phyloP scores from a whole-genome alignment of 371 early-diverging fungal species.

The Mucor racemosus region DNA sequence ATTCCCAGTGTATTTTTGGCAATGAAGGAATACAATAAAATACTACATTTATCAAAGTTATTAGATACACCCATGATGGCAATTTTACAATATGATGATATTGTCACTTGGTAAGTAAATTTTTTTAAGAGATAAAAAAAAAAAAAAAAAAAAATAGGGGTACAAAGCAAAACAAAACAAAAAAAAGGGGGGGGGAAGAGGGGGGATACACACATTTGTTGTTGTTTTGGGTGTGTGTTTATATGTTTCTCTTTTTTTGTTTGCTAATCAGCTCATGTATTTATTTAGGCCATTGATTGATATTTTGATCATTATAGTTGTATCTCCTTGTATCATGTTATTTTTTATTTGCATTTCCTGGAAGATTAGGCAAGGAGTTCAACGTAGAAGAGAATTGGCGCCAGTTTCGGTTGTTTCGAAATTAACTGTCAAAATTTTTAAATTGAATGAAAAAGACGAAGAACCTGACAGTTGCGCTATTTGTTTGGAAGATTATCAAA shows the following conservation, averaged over 20 bases:
- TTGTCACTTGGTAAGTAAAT: conserved; percentile 19
- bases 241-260: not conserved
- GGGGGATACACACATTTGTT: not conserved
- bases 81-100: conserved; percentile 25
- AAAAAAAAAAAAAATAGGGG: not conserved
- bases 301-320: conserved; percentile 28
- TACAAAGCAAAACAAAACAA: conserved; percentile 4
- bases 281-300: conserved; percentile 30
- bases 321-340: conserved; percentile 53
- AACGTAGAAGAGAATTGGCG: conserved; percentile 65
- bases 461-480: conserved; percentile 84
- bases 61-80: conserved; percentile 49
- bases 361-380: conserved; percentile 62
- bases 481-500: conserved; percentile 89
- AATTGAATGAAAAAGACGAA: conserved; percentile 47
- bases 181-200: not conserved
- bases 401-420: conserved; percentile 68
- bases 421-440: conserved; percentile 65
- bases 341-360: conserved; percentile 66
- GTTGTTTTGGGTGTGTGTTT: not conserved
- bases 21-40: conserved; percentile 61
- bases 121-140: not conserved
- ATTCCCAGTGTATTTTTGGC: conserved; percentile 80
- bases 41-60: conserved; percentile 45
- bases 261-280: conserved; percentile 2